Base-by-base conservation (phyloP, 2,329 filamentous ascomycete genomes). In the Grosmannia penicillata region DNA sequence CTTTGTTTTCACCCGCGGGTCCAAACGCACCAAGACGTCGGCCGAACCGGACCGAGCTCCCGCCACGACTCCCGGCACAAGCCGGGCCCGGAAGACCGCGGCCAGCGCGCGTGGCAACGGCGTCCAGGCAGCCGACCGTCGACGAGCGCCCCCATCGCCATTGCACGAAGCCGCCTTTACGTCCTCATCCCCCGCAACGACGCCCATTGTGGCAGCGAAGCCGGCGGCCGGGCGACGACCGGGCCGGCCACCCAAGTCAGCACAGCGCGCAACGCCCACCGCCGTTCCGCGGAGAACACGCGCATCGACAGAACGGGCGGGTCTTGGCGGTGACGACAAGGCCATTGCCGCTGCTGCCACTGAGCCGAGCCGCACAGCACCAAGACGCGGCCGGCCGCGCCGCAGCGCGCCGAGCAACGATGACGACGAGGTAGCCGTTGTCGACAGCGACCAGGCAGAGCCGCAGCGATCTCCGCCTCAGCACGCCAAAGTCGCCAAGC, bases 1-100 rank as follows among this genome's bases (percentile, higher is more conserved):
- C 45, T 87, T 87, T 49, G 65, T 75, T 41, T 87, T 86, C 54
- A 75, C 77, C 45, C 72, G 81, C 48, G 75, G 69, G 44, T 65
- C 76, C 10, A 82, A 82, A 52, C 61, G 72, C 51, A 65, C 67
- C 43, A 84, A 79, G 59, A 68, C 70, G 31, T 65, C 66, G 41
- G 54, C 58, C 17, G 57, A 62, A 33, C 58, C 62, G 9, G 55
- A 57, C 21, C 48, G 55, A 1, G 31, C 30, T 24, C 21, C 29
- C 8, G 26, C 52, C 32, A 53, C 56, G 28, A 33, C 18, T 23
- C 14, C 37, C 4, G 27, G 24, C 14, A 25, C 35, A 23, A 27
- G 58, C 40, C 53, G 56, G 40, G 48, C 56, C 28, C 70, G 66
- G 52, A 65, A 64, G 48, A 51, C 54, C 17, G 43, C 42, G 41